Base-by-base conservation (phyloP, 1,139 yeast species). In the Pichiaceae sp. region DNA sequence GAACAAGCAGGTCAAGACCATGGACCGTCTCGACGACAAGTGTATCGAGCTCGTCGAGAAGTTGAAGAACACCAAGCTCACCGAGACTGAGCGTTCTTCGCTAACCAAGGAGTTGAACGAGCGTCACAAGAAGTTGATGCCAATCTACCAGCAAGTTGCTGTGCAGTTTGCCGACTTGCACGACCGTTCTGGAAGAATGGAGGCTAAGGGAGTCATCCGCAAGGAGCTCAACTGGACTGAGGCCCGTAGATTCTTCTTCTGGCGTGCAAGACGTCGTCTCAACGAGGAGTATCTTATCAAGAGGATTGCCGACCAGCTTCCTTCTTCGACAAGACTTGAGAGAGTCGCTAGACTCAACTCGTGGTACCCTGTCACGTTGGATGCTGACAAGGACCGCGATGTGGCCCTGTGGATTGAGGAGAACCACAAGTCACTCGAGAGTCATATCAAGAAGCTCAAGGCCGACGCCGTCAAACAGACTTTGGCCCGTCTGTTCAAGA, bases 141-240 rank as follows among this genome's bases (percentile, higher is more conserved):
- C 98, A 49, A 75, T 89, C 42, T 93, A 91, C 62, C 80, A 82
- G 42, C 98, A 91, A 66, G 73, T 91, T 41, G 82, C 95, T 32
- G 85, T 91, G 40, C 97, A 91, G 65, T 91, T 87, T 64, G 98
- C 97, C 38, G 98, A 91, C 59, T 72, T 91, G 59, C 99, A 91
- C 58, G 99, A 91, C 61, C 80, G 96, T 65, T 81, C 96, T 12
- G 95, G 94, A 31, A 87, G 98, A 66, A 91, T 91, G 97, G 64
- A 82, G 64, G 94, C 95, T 42, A 93, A 91, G 72, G 95, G 93
- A 42, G 84, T 82, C 38, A 86, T 91, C 52, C 73, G 82, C 51
- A 80, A 81, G 60, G 93, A 87, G 52, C 64, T 91, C 40, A 78
- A 82, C 53, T 89, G 96, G 96, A 63, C 63, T 33, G 72, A 87